Conservation (phyloP, 129 eudicot species). For the Chrysanthemum makinoi region DNA sequence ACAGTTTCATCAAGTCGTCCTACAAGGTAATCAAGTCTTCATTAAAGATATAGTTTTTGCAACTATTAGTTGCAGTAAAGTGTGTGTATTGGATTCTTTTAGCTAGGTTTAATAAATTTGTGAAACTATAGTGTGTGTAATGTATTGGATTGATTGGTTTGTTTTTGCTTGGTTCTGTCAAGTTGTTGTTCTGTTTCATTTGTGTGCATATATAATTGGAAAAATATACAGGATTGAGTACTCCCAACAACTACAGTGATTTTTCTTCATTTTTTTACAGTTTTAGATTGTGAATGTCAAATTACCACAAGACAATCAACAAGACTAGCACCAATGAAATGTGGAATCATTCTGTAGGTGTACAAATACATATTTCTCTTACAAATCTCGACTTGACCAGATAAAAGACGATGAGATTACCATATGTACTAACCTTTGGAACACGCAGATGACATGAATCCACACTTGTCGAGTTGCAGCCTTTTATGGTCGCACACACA, state of each 20-base stretch:
- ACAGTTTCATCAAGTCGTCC: conserved; percentile 57
- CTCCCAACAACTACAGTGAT: too few relatives aligned
- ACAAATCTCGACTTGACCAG: too few relatives aligned
- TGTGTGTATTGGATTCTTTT: conserved; percentile 28
- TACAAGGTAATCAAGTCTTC: conserved; percentile 71
- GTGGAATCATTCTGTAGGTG: not conserved
- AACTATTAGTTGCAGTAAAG: conserved; percentile 31
- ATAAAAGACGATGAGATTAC: not conserved
- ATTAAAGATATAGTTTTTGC: conserved; percentile 50
- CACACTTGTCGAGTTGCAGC: not conserved
- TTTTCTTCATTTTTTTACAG: too few relatives aligned
- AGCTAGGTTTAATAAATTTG: conserved; percentile 32
- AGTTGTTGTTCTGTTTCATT: conserved; percentile 36
- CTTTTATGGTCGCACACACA: not conserved
- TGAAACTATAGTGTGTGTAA: conserved; percentile 30
- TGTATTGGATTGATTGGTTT: conserved; percentile 21
- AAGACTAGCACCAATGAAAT: too few relatives aligned
- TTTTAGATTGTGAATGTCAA: not conserved
- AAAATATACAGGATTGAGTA: not conserved
- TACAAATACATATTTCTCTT: not conserved
- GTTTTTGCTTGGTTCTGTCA: conserved; percentile 26
- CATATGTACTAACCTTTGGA: not conserved
- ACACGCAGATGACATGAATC: not conserved
- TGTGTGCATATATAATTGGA: conserved; percentile 20
- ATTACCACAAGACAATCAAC: too few relatives aligned